These are phyloP conservation scores for Podila epigama DNA, from an alignment of 192 early-diverging fungal genomes.

Conservation along the genomic window DNA sequence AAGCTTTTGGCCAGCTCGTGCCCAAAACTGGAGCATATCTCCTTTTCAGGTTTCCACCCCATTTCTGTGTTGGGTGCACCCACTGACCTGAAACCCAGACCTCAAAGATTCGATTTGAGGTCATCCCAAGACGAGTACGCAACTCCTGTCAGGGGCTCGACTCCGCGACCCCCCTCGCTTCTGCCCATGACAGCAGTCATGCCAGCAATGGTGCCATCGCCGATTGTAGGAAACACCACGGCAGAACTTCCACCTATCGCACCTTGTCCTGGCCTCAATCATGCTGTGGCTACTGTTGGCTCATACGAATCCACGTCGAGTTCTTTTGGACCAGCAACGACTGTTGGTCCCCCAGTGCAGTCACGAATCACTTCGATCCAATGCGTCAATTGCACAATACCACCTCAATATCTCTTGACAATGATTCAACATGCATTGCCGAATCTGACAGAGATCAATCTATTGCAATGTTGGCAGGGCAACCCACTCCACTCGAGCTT, in stretches of 20 bases:
- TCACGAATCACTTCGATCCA: slow-evolving; percentile 27
- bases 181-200: background rate
- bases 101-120: slow-evolving; percentile 5
- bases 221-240: background rate
- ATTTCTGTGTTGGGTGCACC: slow-evolving; percentile 34
- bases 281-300: background rate
- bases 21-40: slow-evolving; percentile 30
- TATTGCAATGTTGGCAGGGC: slow-evolving; percentile 36
- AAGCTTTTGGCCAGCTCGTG: slow-evolving; percentile 22
- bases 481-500: slow-evolving; percentile 12
- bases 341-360: background rate
- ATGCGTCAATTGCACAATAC: slow-evolving; percentile 34
- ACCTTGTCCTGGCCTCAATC: slow-evolving; percentile 6
- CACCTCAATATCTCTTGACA: slow-evolving; percentile 31
- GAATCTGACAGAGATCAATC: slow-evolving; percentile 6
- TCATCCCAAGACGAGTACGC: background rate
- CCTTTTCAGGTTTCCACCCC: slow-evolving; percentile 42
- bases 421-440: slow-evolving; percentile 43
- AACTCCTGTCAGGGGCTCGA: background rate
- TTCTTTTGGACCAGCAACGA: background rate
- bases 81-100: slow-evolving; percentile 22
- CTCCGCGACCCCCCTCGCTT: background rate
- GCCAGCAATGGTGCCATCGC: background rate
- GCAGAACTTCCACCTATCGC: slow-evolving; percentile 3
- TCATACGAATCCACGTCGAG: background rate